Percentiles rank a stretch among this genome's conserved stretches.
Evolutionary conservation across 2,329 filamentous ascomycete species (phyloP).

Genomic region (Aspergillus tubingensis): DNA sequence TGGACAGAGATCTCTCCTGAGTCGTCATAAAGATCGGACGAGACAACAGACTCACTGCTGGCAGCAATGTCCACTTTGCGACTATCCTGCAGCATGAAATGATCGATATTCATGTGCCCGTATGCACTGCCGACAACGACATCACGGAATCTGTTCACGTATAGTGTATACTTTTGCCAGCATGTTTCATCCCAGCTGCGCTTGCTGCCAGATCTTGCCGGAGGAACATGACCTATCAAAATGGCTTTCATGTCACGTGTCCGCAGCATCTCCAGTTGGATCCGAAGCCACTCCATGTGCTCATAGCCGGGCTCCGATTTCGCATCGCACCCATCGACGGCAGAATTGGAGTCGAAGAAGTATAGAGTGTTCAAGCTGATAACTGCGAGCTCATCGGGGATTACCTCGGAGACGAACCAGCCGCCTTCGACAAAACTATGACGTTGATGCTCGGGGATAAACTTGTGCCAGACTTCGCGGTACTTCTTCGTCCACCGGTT

Average conservation of each 20-base stretch:
- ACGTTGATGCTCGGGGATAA: constrained; percentile 89
- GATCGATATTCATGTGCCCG: constrained; percentile 98
- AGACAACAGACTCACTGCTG: constrained; percentile 21
- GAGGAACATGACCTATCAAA: constrained; percentile 89
- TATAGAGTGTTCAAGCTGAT: constrained; percentile 96
- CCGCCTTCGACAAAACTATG: constrained; percentile 90
- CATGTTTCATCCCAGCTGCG: constrained; percentile 93
- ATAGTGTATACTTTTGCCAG: constrained; percentile 96
- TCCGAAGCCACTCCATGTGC: constrained; percentile 92
- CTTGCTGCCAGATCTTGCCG: constrained; percentile 82
- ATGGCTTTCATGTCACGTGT: constrained; percentile 90
- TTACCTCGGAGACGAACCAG: constrained; percentile 92
- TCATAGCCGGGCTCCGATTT: constrained; percentile 85
- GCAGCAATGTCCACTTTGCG: constrained; percentile 67
- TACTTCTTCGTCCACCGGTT: constrained; percentile 83
- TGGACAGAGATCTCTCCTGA: constrained; percentile 39
- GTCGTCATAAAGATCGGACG: constrained; percentile 11
- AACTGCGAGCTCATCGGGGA: constrained; percentile 80
- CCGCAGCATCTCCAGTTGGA: constrained; percentile 82
- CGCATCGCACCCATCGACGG: constrained; percentile 82
- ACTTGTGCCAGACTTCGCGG: constrained; percentile 74
- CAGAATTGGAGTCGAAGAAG: constrained; percentile 90
- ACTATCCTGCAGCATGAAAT: constrained; percentile 90
- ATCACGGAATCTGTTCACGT: constrained; percentile 87
- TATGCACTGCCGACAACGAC: constrained; percentile 78